Percentiles rank a stretch among this genome's conserved stretches.
Evolutionary conservation across 2,329 filamentous ascomycete genomes (phyloP).

Genomic region (Cryphonectria radicalis): DNA sequence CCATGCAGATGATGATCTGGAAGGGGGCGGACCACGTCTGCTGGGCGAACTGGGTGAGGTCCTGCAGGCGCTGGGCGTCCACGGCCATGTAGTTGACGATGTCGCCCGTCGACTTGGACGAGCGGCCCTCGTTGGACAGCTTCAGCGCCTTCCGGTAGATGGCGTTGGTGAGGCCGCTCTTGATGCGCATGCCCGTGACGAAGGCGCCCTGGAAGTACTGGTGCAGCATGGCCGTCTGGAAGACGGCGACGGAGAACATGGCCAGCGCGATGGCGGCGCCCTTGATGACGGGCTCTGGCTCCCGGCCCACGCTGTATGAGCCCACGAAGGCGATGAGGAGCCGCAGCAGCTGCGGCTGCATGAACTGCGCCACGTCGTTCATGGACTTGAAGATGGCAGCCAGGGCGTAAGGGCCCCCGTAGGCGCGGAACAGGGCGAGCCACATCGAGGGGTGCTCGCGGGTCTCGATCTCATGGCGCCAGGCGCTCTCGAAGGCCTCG

Average conservation of each 20-base stretch:
- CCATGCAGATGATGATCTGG: slow-evolving; percentile 94
- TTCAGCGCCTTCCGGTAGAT: slow-evolving; percentile 92
- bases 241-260: slow-evolving; percentile 87
- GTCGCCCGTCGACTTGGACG: slow-evolving; percentile 89
- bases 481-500: slow-evolving; percentile 71
- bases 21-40: slow-evolving; percentile 97
- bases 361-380: slow-evolving; percentile 84
- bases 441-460: slow-evolving; percentile 78
- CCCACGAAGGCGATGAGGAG: slow-evolving; percentile 82
- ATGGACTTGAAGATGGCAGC: slow-evolving; percentile 86
- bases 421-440: slow-evolving; percentile 81
- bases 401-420: slow-evolving; percentile 80
- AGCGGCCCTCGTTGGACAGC: slow-evolving; percentile 89
- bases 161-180: slow-evolving; percentile 83
- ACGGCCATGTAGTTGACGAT: slow-evolving; percentile 99
- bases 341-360: slow-evolving; percentile 88
- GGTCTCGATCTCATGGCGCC: slow-evolving; percentile 74
- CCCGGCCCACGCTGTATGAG: slow-evolving; percentile 66
- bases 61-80: slow-evolving; percentile 91
- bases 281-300: slow-evolving; percentile 77
- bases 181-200: slow-evolving; percentile 95
- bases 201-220: slow-evolving; percentile 98
- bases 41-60: slow-evolving; percentile 92
- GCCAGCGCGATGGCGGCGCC: slow-evolving; percentile 85
- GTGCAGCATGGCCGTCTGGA: slow-evolving; percentile 89